Evolutionary conservation across 2,329 filamentous ascomycete species (phyloP).

Genomic region (Blastomyces parvus): DNA sequence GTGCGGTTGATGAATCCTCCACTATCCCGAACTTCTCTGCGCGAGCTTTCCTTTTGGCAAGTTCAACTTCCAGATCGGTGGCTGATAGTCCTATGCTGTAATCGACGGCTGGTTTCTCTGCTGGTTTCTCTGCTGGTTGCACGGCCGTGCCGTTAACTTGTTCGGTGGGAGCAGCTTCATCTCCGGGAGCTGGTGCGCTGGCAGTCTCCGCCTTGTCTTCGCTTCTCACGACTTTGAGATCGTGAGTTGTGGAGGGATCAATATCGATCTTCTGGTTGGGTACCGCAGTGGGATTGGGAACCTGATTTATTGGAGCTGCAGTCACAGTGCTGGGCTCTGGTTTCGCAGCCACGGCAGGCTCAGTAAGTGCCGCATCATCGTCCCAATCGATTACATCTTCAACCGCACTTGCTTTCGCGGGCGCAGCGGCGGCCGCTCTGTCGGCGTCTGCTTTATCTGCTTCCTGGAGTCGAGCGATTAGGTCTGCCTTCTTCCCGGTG

Average conservation of each 20-base stretch:
- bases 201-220: constrained; percentile 13
- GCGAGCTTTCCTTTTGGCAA: constrained; percentile 41
- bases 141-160: constrained; percentile 13
- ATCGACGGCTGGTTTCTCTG: constrained; percentile 26
- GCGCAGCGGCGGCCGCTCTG: constrained; percentile 13
- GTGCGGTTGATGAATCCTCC: constrained; percentile 31
- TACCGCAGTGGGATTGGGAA: constrained; percentile 31
- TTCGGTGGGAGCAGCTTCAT: constrained; percentile 11
- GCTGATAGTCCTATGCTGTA: constrained; percentile 36
- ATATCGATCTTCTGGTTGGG: constrained; percentile 32
- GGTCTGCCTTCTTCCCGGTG: constrained; percentile 43
- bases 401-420: constrained; percentile 16
- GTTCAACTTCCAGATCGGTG: constrained; percentile 38
- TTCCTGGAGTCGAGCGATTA: constrained; percentile 40
- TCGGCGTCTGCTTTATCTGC: constrained; percentile 37
- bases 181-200: constrained; percentile 6
- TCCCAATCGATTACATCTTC: constrained; percentile 40
- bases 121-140: constrained; percentile 14
- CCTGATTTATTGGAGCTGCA: constrained; percentile 25
- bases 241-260: constrained; percentile 31
- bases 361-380: constrained; percentile 28
- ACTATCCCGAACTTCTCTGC: constrained; percentile 41
- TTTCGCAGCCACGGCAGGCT: constrained; percentile 21
- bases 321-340: constrained; percentile 25
- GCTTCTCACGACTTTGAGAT: constrained; percentile 29